phyloP scores from a whole-genome alignment of 768 basidiomycete genomes.

The Cystobasidium ongulense region DNA sequence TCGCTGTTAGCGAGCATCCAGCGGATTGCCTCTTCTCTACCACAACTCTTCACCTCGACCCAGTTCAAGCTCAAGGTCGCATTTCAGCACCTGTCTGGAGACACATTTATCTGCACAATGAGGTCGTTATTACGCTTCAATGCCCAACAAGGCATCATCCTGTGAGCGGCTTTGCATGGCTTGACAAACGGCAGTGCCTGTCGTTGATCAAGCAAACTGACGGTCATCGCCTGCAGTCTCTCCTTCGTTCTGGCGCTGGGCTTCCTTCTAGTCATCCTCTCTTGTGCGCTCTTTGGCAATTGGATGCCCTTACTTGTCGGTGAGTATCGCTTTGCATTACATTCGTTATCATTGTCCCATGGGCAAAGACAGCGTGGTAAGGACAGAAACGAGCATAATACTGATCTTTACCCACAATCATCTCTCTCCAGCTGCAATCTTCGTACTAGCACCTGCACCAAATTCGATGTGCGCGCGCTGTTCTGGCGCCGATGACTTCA shows the following conservation, averaged over 20 bases:
- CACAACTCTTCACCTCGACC: background rate
- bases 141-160: constrained; percentile 30
- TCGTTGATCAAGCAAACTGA: background rate
- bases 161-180: background rate
- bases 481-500: constrained; percentile 72
- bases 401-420: background rate
- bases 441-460: constrained; percentile 89
- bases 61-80: background rate
- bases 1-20: no score
- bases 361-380: no score
- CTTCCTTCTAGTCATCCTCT: constrained; percentile 95
- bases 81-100: background rate
- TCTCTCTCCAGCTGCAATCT: constrained; percentile 63
- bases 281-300: constrained; percentile 89
- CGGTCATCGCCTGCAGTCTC: constrained; percentile 46
- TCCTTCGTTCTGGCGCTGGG: constrained; percentile 95
- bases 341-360: no score
- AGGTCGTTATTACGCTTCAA: constrained; percentile 22
- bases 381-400: background rate
- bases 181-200: no score
- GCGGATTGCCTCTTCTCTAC: no score
- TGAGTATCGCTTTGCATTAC: constrained; percentile 54
- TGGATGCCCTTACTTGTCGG: constrained; percentile 96
- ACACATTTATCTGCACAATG: background rate
- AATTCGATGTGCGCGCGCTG: constrained; percentile 92